Percentiles rank a stretch among this genome's conserved stretches.
phyloP scores from a whole-genome alignment of 306 rosid species.

The Carpinus fangiana region DNA sequence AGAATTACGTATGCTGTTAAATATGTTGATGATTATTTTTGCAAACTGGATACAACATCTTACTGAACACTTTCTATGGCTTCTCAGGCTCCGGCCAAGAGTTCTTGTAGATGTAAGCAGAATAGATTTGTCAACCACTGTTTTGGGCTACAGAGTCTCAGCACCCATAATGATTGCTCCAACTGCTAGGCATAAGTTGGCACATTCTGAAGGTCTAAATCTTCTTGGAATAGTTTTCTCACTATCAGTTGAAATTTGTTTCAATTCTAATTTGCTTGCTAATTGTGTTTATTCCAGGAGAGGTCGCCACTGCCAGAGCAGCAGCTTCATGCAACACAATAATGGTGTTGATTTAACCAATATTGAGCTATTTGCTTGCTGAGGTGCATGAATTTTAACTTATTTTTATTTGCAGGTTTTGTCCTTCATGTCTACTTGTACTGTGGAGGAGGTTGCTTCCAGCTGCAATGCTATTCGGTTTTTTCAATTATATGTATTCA shows the following conservation, averaged over 20 bases:
- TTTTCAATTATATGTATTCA: conserved; percentile 65
- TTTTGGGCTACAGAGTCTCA: conserved; percentile 52
- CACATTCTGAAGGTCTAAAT: conserved; percentile 59
- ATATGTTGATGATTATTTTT: not conserved
- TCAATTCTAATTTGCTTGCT: not conserved
- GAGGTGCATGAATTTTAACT: not conserved
- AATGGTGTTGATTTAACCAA: conserved; percentile 41
- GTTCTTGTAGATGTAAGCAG: conserved; percentile 67
- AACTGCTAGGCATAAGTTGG: conserved; percentile 50
- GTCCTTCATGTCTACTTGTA: conserved; percentile 48
- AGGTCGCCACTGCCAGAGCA: conserved; percentile 72
- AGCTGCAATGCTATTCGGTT: conserved; percentile 73
- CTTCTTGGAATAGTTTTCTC: not conserved
- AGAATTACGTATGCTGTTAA: conserved; percentile 43
- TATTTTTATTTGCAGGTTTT: conserved; percentile 34
- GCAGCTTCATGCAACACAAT: conserved; percentile 63
- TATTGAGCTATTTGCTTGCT: not conserved
- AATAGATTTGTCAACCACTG: conserved; percentile 52
- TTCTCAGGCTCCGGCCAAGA: conserved; percentile 60
- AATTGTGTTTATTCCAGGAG: conserved; percentile 43
- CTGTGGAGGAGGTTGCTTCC: conserved; percentile 67
- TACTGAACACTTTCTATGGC: not conserved
- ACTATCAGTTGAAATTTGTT: conserved; percentile 8
- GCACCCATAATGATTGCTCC: conserved; percentile 68
- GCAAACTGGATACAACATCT: not conserved